Base-by-base conservation (phyloP, 805 yeast genomes). In the Nakazawaea pomicola region DNA sequence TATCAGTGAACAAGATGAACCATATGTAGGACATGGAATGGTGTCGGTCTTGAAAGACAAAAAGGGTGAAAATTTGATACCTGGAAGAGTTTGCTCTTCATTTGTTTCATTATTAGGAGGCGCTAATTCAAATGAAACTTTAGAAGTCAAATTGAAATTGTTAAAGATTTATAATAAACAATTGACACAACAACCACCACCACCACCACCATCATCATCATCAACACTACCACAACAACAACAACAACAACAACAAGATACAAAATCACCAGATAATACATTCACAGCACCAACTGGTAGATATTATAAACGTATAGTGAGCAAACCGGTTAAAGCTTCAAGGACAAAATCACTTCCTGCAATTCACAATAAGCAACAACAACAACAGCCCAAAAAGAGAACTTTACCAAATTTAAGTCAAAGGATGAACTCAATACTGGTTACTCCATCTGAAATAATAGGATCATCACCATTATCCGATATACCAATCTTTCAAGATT, bases 91-190 rank as follows among this genome's bases (percentile, higher is more conserved):
- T 27, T 77, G 83, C 49, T 72, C 51, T 65, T 79, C 39, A 67
- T 77, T 21, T 70, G 74, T 36, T 56, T 75, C 50, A 62, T 52
- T 45, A 45, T 38, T 50, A 68, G 61, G 58, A 64, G 53, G 48
- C 56, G 60, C 44, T 51, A 57, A 49, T 29, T 58, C 72, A 10
- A 57, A 69, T 1, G 71, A 76, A 45, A 79, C 83, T 2, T 57
- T 79, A 38, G 85, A 79, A 56, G 68, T 79, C 29, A 65, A 77
- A 46, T 57, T 79, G 39, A 71, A 74, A 48, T 65, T 79, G 28
- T 53, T 53, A 1, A 50, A 43, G 36, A 55, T 53, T 2, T 6
- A 18, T 37, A 28, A 23, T 23, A 23, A 23, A 10, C 7, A 23
- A 23, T n/a, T n/a, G n/a, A n/a, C n/a, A n/a, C n/a, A n/a, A n/a